Evolutionary conservation across 2,329 filamentous ascomycete species (phyloP).

Genomic region (Juglanconis sp.): DNA sequence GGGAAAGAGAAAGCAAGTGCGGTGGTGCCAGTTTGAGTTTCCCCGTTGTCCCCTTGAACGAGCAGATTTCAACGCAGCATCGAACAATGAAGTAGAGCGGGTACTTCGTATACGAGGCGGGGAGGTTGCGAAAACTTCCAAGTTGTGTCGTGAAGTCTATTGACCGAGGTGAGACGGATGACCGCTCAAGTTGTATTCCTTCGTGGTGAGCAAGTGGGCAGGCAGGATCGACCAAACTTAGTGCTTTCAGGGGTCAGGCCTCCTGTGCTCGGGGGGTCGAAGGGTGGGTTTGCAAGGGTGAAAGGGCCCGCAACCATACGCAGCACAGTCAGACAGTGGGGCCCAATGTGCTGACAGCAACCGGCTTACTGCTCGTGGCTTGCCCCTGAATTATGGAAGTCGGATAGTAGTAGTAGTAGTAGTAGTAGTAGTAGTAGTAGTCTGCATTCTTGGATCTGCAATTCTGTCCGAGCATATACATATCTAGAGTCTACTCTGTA

Average conservation of each 20-base stretch:
- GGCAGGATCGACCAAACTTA: background rate
- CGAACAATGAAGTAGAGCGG: background rate
- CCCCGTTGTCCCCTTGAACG: no score
- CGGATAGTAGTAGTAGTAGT: background rate
- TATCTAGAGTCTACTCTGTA: no score
- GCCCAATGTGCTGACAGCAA: background rate
- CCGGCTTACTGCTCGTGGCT: conserved; percentile 3
- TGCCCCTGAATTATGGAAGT: background rate
- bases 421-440: no score
- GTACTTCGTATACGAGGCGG: background rate
- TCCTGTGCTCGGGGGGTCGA: background rate
- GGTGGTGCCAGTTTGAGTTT: no score
- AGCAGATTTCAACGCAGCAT: background rate
- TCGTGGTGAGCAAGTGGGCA: background rate
- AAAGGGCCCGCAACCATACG: no score
- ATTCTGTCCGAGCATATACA: no score
- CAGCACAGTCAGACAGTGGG: no score
- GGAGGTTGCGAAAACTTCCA: background rate
- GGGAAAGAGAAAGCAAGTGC: no score
- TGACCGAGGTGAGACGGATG: background rate
- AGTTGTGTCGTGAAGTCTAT: background rate
- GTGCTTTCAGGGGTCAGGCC: background rate
- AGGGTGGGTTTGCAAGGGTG: no score
- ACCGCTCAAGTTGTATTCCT: background rate
- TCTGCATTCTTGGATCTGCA: no score